Base-by-base conservation (phyloP, 2,329 filamentous ascomycete species). In the Sclerotinia nivalis region DNA sequence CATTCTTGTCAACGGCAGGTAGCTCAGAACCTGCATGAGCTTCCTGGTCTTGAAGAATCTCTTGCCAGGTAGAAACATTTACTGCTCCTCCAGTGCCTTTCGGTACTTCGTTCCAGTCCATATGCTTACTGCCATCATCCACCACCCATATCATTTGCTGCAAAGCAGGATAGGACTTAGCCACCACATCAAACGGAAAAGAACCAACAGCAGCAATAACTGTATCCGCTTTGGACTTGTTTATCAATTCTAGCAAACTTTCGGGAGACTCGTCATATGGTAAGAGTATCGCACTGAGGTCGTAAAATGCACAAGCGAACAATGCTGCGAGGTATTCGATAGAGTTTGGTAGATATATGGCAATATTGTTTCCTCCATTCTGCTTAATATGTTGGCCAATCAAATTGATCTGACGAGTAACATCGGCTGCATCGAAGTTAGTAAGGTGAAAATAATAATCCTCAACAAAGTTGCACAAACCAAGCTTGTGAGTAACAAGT, bases 21-120 rank as follows among this genome's bases (percentile, higher is more conserved):
- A 97, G 83, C 28, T 92, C 87, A 10, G 82, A 82, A 55, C 85
- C 87, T 50, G 86, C 84, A 68, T 82, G 83, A 40, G 83, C 81
- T 25, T 88, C 87, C 73, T 86, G 85, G 72, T 96, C 91, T 73
- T 91, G 88, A 37, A 97, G 83, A 67, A 98, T 86, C 71, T 97
- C 92, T 77, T 97, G 92, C 94, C 95, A 99, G 20, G 95, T 96
- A n/a, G 89, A 87, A 22, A 97, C 91, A 69, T 91, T 91, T 71
- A 97, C 84, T 72, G 86, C 89, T 70, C 90, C 87, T 22, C 90
- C 90, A 69, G 90, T 89, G 66, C 91, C 91, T 77, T 91, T 87
- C 15, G 94, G 93, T 2, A 94, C 88, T 78, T 95, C 92, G 75
- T 93, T 94, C 94, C 95, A 99, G 80, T 97, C 94, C 86, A 99